Evolutionary conservation across 2,329 filamentous ascomycete species (phyloP).

Genomic region (Claviceps digitariae): DNA sequence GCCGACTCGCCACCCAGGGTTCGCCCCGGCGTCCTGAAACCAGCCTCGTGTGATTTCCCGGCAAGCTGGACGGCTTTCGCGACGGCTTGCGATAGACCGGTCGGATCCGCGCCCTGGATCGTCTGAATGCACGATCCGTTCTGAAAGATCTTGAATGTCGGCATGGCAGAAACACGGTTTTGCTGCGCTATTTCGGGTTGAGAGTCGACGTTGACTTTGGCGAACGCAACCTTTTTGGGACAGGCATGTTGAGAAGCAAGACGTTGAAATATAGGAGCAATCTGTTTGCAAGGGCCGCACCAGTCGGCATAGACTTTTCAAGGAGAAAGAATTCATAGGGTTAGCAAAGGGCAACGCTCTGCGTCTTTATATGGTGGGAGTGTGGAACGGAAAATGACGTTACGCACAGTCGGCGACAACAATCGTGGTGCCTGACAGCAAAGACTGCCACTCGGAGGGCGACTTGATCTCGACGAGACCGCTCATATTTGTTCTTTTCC

Average conservation of each 20-base stretch:
- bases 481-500: constrained; percentile 23
- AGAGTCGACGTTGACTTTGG: constrained; percentile 12
- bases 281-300: constrained; percentile 36
- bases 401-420: constrained; percentile 80
- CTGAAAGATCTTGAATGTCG: constrained; percentile 88
- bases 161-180: constrained; percentile 73
- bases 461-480: constrained; percentile 47
- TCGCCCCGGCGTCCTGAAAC: constrained; percentile 41
- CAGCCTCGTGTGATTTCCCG: constrained; percentile 26
- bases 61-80: constrained; percentile 50
- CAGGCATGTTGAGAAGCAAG: constrained; percentile 14
- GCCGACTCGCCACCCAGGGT: constrained; percentile 35
- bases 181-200: constrained; percentile 37
- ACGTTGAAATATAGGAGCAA: constrained; percentile 41
- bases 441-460: constrained; percentile 53
- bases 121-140: constrained; percentile 59
- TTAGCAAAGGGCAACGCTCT: neutral
- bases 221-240: constrained; percentile 12
- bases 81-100: constrained; percentile 62
- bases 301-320: constrained; percentile 39
- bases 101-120: constrained; percentile 68
- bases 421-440: constrained; percentile 60
- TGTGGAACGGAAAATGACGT: neutral
- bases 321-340: constrained; percentile 54
- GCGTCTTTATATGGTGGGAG: neutral